Conservation (phyloP, 2,329 filamentous ascomycete species). For the Epichloe sibirici region DNA sequence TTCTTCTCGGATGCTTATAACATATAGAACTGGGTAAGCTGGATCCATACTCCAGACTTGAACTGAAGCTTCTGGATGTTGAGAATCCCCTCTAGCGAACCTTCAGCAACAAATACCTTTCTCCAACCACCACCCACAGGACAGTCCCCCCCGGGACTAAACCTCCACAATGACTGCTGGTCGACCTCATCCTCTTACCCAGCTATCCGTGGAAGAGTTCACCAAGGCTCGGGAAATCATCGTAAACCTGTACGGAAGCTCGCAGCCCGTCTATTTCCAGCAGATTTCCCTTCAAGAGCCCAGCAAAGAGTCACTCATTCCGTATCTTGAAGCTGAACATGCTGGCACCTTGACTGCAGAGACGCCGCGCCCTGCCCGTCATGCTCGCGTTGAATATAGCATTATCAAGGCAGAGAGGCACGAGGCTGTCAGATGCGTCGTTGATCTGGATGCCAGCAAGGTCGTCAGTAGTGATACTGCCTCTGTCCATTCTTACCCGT, state of each 20-base stretch:
- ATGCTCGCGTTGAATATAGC: slow-evolving; percentile 34
- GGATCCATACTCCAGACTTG: no score
- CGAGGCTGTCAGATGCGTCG: slow-evolving; percentile 24
- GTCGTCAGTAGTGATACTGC: slow-evolving; percentile 16
- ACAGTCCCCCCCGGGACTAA: neutral
- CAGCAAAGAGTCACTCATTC: slow-evolving; percentile 42
- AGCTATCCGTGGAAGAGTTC: slow-evolving; percentile 38
- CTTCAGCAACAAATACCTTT: no score
- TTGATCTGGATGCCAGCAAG: slow-evolving; percentile 23
- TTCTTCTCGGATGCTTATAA: no score
- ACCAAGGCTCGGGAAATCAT: slow-evolving; percentile 32
- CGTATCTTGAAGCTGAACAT: slow-evolving; percentile 51
- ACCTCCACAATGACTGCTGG: neutral
- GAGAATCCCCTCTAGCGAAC: no score
- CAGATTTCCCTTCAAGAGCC: slow-evolving; percentile 53
- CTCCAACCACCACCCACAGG: neutral
- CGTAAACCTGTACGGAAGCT: slow-evolving; percentile 18
- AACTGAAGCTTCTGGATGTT: no score
- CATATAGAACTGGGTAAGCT: no score
- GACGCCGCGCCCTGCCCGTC: slow-evolving; percentile 31
- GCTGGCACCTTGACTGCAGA: slow-evolving; percentile 31
- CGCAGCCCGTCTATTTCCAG: slow-evolving; percentile 32
- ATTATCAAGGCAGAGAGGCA: slow-evolving; percentile 20
- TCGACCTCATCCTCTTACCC: slow-evolving; percentile 32
- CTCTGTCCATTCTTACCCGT: slow-evolving; percentile 22